Conservation (phyloP, 805 yeast genomes). For the Wickerhamomyces canadensis region DNA sequence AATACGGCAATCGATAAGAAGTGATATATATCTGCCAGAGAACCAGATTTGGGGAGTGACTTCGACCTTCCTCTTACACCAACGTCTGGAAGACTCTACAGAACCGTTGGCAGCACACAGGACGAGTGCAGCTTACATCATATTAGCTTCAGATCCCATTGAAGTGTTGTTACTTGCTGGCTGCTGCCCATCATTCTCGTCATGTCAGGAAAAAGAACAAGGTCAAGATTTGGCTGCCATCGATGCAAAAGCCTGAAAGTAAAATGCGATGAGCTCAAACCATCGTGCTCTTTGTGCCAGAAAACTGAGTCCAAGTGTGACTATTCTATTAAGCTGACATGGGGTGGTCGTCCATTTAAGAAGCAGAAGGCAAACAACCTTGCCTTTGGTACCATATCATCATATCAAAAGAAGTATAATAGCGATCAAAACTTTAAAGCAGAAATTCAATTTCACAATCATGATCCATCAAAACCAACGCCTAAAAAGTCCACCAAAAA, state of each 20-base stretch:
- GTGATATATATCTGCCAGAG: too few relatives aligned
- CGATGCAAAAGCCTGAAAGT: slow-evolving; percentile 56
- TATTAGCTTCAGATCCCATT: too few relatives aligned
- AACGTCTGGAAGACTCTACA: too few relatives aligned
- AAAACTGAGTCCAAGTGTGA: slow-evolving; percentile 48
- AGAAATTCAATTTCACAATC: neutral
- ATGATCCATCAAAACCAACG: too few relatives aligned
- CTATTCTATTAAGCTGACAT: slow-evolving; percentile 54
- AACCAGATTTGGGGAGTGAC: too few relatives aligned
- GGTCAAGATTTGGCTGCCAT: slow-evolving; percentile 57
- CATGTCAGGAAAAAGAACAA: slow-evolving; percentile 22
- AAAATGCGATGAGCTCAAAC: slow-evolving; percentile 68
- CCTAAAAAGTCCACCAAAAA: too few relatives aligned
- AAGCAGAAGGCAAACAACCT: slow-evolving; percentile 27
- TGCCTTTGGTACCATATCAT: slow-evolving; percentile 14
- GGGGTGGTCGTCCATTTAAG: slow-evolving; percentile 74
- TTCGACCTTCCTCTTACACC: too few relatives aligned
- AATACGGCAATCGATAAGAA: too few relatives aligned
- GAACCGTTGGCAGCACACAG: too few relatives aligned
- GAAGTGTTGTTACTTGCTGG: too few relatives aligned
- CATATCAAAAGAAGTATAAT: slow-evolving; percentile 15
- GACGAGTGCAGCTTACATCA: too few relatives aligned
- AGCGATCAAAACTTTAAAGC: neutral
- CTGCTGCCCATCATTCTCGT: too few relatives aligned
- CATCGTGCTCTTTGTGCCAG: slow-evolving; percentile 52